Evolutionary conservation across 306 rosid species (phyloP).

Genomic region (Malus orientalis): DNA sequence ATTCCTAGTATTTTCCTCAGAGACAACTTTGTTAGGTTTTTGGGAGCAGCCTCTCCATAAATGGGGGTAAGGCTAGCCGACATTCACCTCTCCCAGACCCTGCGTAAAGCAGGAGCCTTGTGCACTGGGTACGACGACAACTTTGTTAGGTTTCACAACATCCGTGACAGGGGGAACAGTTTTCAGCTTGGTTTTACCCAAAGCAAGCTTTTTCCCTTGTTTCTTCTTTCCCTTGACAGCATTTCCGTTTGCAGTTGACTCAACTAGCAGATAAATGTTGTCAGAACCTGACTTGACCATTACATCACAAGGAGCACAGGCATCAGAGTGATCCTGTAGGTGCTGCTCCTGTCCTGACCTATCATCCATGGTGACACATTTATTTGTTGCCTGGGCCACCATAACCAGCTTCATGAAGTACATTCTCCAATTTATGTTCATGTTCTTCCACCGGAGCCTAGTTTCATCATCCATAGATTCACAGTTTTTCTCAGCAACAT

Average conservation of each 20-base stretch:
- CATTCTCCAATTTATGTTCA: slow-evolving; percentile 33
- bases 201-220: slow-evolving; percentile 24
- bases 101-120: too few relatives aligned
- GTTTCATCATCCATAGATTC: slow-evolving; percentile 64
- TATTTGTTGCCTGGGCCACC: slow-evolving; percentile 12
- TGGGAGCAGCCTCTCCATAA: too few relatives aligned
- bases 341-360: slow-evolving; percentile 20
- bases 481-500: slow-evolving; percentile 16
- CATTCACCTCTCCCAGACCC: too few relatives aligned
- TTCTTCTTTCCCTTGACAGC: slow-evolving; percentile 24
- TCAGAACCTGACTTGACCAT: slow-evolving; percentile 17
- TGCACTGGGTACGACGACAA: too few relatives aligned
- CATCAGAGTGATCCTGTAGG: slow-evolving; percentile 5
- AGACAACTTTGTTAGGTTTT: slow-evolving; percentile 11
- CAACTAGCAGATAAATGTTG: slow-evolving; percentile 13
- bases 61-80: too few relatives aligned
- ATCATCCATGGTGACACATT: slow-evolving; percentile 18
- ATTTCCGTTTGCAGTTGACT: slow-evolving; percentile 26
- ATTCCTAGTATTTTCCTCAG: slow-evolving; percentile 12
- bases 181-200: slow-evolving; percentile 32
- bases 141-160: slow-evolving; percentile 15
- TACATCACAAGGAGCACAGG: slow-evolving; percentile 24
- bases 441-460: slow-evolving; percentile 46
- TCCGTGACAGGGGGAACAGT: slow-evolving; percentile 9
- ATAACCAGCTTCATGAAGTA: slow-evolving; percentile 13